phyloP scores from a whole-genome alignment of 169 alveolate species.

The Eimeria praecox region DNA sequence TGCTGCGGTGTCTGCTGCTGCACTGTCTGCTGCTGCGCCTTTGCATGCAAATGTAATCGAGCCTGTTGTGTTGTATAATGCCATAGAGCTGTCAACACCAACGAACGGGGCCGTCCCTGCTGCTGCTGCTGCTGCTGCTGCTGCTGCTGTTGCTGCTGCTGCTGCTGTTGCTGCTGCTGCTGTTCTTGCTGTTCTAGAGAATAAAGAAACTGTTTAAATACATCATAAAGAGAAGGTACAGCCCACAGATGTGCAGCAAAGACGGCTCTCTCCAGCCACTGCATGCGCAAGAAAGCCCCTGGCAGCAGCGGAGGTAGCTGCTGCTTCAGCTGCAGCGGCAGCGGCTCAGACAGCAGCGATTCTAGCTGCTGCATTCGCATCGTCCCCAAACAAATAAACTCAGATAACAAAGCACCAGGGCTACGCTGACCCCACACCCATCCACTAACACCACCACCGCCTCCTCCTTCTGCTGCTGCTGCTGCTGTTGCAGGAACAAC shows the following conservation, averaged over 20 bases:
- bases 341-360: not conserved
- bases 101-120: not conserved
- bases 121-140: slow-evolving; percentile 64
- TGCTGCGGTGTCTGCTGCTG: not conserved
- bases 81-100: slow-evolving; percentile 43
- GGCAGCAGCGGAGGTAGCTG: slow-evolving; percentile 66
- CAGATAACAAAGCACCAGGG: not conserved
- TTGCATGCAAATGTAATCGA: slow-evolving; percentile 49
- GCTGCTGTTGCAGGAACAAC: not conserved
- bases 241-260: slow-evolving; percentile 62
- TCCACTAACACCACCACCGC: not conserved
- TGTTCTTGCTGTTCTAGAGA: not conserved
- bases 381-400: slow-evolving; percentile 20
- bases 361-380: slow-evolving; percentile 38
- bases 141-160: slow-evolving; percentile 42
- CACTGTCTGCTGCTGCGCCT: slow-evolving; percentile 45
- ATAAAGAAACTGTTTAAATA: not conserved
- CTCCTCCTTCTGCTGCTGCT: not conserved
- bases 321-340: slow-evolving; percentile 43
- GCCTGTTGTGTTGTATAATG: slow-evolving; percentile 57
- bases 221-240: not conserved
- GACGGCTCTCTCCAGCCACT: slow-evolving; percentile 62
- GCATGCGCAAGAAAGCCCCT: slow-evolving; percentile 49
- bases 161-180: slow-evolving; percentile 9
- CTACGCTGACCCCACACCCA: slow-evolving; percentile 51